These are phyloP conservation scores for Chamaenerion angustifolium DNA, from an alignment of 345 rosid genomes.

Conservation along the genomic window DNA sequence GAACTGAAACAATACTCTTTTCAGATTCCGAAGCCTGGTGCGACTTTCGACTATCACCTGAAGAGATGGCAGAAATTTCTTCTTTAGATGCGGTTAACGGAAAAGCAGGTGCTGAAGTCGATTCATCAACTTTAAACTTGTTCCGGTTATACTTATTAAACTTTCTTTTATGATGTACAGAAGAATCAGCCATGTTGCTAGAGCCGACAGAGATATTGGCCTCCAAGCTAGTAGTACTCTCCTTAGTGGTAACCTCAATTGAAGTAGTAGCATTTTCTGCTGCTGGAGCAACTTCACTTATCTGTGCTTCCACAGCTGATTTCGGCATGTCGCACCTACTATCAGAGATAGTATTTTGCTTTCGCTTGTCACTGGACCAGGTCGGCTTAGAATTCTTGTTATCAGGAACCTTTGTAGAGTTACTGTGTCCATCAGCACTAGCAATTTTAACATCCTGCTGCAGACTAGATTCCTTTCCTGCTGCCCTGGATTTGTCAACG, in stretches of 20 bases:
- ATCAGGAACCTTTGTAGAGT: constrained; percentile 19
- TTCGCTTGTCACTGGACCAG: constrained; percentile 37
- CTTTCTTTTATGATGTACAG: constrained; percentile 40
- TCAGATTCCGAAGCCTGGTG: constrained; percentile 26
- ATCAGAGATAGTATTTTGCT: constrained; percentile 27
- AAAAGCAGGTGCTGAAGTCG: constrained; percentile 19
- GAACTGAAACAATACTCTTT: constrained; percentile 14
- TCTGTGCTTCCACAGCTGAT: constrained; percentile 15
- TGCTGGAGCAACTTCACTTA: constrained; percentile 13
- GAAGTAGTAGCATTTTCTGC: constrained; percentile 19
- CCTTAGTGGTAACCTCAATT: constrained; percentile 17
- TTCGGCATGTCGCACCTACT: constrained; percentile 4
- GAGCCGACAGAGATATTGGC: constrained; percentile 19
- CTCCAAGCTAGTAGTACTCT: constrained; percentile 20
- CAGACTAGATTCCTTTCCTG: constrained; percentile 15
- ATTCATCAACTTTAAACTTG: constrained; percentile 53
- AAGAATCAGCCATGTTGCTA: constrained; percentile 20
- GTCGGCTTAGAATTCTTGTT: constrained; percentile 37
- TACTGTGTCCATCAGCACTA: constrained; percentile 18
- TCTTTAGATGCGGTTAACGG: constrained; percentile 22
- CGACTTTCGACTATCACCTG: constrained; percentile 22
- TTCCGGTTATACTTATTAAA: constrained; percentile 41
- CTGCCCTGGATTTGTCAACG: constrained; percentile 22
- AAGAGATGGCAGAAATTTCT: constrained; percentile 13
- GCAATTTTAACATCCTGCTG: constrained; percentile 21